Conservation (phyloP, 108 stramenopile species). For the Cyclotella atomus region DNA sequence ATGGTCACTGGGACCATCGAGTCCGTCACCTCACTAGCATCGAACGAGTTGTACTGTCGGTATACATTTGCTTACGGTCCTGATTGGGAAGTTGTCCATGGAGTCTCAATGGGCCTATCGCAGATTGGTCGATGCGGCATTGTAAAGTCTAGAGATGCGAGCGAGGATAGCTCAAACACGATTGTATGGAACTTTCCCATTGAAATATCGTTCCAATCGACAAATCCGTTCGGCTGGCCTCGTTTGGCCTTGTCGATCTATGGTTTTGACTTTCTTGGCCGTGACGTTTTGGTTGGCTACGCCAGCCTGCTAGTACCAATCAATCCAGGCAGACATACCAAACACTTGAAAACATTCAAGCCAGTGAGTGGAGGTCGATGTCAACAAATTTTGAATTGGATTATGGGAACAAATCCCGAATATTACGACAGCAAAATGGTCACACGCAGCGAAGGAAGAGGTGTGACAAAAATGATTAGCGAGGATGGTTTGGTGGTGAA, state of each 20-base stretch:
- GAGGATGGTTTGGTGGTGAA: conserved; percentile 45
- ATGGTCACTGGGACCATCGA: conserved; percentile 71
- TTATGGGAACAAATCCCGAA: conserved; percentile 73
- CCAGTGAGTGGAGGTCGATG: conserved; percentile 58
- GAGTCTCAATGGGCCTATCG: conserved; percentile 60
- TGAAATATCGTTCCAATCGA: conserved; percentile 81
- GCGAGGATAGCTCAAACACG: conserved; percentile 28
- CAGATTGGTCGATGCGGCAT: conserved; percentile 48
- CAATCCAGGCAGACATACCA: conserved; percentile 56
- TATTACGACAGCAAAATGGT: conserved; percentile 67
- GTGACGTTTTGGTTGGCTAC: conserved; percentile 83
- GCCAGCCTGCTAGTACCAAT: conserved; percentile 76
- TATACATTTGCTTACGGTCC: conserved; percentile 77
- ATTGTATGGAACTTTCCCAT: conserved; percentile 92
- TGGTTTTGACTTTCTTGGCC: conserved; percentile 77
- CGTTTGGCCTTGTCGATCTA: conserved; percentile 72
- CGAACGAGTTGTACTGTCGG: conserved; percentile 71
- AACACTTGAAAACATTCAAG: conserved; percentile 62
- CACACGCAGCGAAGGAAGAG: conserved; percentile 54
- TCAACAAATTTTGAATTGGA: conserved; percentile 59
- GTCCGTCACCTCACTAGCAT: conserved; percentile 41
- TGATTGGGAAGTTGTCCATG: conserved; percentile 81
- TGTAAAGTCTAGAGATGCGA: conserved; percentile 9
- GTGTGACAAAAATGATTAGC: conserved; percentile 60
- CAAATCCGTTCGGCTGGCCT: conserved; percentile 90